Base-by-base conservation (phyloP, 768 basidiomycete species). In the Tylopilus intermedius region DNA sequence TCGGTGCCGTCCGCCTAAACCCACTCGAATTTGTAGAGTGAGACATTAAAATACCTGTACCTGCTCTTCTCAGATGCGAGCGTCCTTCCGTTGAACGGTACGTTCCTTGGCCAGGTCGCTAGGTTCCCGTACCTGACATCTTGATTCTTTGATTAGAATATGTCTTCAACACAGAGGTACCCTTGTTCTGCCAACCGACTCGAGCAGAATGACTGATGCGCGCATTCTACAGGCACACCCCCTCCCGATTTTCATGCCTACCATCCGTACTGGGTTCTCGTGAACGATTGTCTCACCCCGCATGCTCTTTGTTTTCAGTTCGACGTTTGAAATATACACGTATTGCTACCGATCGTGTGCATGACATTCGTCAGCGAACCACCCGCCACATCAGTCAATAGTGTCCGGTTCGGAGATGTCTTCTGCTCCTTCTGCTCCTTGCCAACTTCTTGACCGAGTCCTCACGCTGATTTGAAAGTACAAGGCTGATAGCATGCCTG, bases 111-210 rank as follows among this genome's bases (percentile, higher is more conserved):
- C 50, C 26, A 13, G 2, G 11, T 13, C 37, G 47, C 30, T 11
- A 15, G 37, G 24, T 30, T 26, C 46, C 29, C 35, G 29, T 46
- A 49, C 32, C 55, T 65, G 57, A 55, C 48, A 37, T 13, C 40
- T 39, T 50, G 30, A 30, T 10, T 10, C 30, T 33, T 33, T 33
- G 37, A 42, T 49, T 42, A 90, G 89, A 84, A 65, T 85, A 86
- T 61, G 91, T 96, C 8, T 90, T 96, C 71, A 96, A 95, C 61
- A 96, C 94, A 1, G 94, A 97, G 78, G 87, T 87, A 58, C 47
- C 71, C 54, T 45, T 45, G 46, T 55, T 44, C 38, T 41, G 43
- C 42, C 15, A 50, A 26, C 10, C 18, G 30, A 37, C 32, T 30
- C 32, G 49, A 27, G 45, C 39, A 14, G 7, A 43, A 29, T 45